phyloP scores from a whole-genome alignment of 306 rosid species.

The Sophora flavescens region DNA sequence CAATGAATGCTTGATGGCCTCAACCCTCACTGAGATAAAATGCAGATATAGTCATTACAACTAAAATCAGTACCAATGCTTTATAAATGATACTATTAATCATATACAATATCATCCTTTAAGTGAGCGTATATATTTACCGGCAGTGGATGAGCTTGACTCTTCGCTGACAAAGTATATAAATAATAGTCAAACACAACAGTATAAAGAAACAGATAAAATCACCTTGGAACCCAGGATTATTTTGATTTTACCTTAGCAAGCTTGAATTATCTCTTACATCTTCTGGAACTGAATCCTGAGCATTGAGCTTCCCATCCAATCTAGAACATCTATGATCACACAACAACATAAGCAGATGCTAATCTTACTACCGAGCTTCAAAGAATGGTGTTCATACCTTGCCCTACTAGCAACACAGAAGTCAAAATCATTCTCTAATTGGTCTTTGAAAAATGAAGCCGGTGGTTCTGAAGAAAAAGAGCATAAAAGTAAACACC shows the following conservation, averaged over 20 bases:
- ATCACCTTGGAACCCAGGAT: slow-evolving; percentile 30
- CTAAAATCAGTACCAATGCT: slow-evolving; percentile 11
- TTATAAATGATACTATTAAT: slow-evolving; percentile 5
- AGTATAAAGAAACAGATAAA: slow-evolving; percentile 24
- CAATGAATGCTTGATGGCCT: slow-evolving; percentile 52
- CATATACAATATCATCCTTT: slow-evolving; percentile 13
- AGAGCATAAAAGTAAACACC: slow-evolving; percentile 35
- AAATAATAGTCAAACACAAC: slow-evolving; percentile 40
- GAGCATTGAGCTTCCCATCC: slow-evolving; percentile 53
- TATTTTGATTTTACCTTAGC: slow-evolving; percentile 63
- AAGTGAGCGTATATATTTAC: slow-evolving; percentile 49
- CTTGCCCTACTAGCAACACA: slow-evolving; percentile 54
- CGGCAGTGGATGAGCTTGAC: slow-evolving; percentile 85
- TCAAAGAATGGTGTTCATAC: slow-evolving; percentile 52
- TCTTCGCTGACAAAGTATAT: slow-evolving; percentile 72
- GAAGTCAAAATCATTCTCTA: slow-evolving; percentile 60
- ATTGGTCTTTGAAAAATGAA: slow-evolving; percentile 53
- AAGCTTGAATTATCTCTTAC: slow-evolving; percentile 72
- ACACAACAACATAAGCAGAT: slow-evolving; percentile 44
- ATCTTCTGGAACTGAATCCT: slow-evolving; percentile 63
- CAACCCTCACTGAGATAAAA: slow-evolving; percentile 66
- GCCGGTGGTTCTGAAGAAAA: slow-evolving; percentile 57
- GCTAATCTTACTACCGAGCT: slow-evolving; percentile 17
- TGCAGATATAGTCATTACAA: slow-evolving; percentile 33
- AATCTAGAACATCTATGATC: slow-evolving; percentile 51